A percentile compares a stretch with the other conserved stretches of the same genome.
These are phyloP conservation scores for Coniosporium tulheliwenetii DNA, from an alignment of 2,329 filamentous ascomycete genomes.

Conservation along the genomic window DNA sequence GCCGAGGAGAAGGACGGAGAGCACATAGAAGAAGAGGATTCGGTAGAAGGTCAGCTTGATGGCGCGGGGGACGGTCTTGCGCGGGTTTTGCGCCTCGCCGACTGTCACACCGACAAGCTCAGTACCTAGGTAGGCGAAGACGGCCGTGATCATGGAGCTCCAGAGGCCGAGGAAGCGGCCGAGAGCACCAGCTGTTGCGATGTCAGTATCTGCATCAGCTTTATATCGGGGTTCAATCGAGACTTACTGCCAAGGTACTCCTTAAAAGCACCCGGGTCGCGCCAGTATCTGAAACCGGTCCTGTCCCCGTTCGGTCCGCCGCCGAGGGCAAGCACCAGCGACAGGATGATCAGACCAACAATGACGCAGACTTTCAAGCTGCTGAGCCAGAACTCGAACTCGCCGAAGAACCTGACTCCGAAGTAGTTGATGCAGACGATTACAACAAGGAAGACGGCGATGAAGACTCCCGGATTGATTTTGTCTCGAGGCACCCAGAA, in stretches of 20 bases:
- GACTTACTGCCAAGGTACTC: constrained; percentile 16
- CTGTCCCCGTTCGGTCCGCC: constrained; percentile 21
- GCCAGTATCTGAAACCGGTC: constrained; percentile 30
- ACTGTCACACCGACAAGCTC: constrained; percentile 67
- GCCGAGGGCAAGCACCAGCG: constrained; percentile 26
- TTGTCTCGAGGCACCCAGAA: constrained; percentile 53
- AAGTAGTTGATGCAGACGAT: constrained; percentile 31
- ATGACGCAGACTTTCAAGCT: constrained; percentile 30
- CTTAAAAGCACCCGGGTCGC: constrained; percentile 27
- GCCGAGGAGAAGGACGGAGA: constrained; percentile 59
- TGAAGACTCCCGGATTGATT: constrained; percentile 67
- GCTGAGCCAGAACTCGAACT: constrained; percentile 34
- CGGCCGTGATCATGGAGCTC: constrained; percentile 56
- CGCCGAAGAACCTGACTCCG: constrained; percentile 48
- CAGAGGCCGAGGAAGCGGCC: constrained; percentile 30
- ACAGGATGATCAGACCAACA: constrained; percentile 28
- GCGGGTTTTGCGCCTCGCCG: constrained; percentile 65
- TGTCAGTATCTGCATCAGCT: not conserved
- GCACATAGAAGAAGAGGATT: constrained; percentile 65
- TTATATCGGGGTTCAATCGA: not conserved
- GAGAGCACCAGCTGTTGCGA: constrained; percentile 7
- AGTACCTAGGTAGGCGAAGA: constrained; percentile 65
- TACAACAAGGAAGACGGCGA: constrained; percentile 38
- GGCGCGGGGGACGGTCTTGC: constrained; percentile 58
- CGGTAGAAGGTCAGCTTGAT: constrained; percentile 73